These are phyloP conservation scores for Tricholoma bakamatsutake DNA, from an alignment of 768 basidiomycete species.

Conservation along the genomic window DNA sequence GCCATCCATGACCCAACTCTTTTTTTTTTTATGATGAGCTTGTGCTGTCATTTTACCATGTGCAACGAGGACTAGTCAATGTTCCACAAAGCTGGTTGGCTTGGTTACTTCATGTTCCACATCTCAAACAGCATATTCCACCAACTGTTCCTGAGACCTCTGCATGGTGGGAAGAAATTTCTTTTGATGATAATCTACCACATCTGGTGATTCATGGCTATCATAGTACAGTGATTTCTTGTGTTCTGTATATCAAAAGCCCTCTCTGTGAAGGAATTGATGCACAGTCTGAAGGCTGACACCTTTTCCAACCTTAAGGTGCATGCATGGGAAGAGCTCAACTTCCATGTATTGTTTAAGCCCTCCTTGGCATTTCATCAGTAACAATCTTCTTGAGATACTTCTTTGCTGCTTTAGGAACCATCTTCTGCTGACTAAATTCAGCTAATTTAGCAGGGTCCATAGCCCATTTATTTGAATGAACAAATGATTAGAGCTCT, in stretches of 20 bases:
- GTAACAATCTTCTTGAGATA: no score
- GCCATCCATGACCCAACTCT: slow-evolving; percentile 28
- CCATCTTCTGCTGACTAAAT: no score
- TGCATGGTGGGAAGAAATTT: slow-evolving; percentile 24
- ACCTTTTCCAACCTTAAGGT: slow-evolving; percentile 20
- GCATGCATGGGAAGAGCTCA: slow-evolving; percentile 25
- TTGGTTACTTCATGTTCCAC: slow-evolving; percentile 10
- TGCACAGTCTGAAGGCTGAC: slow-evolving; percentile 27
- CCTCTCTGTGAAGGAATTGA: slow-evolving; percentile 22
- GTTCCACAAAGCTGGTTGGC: slow-evolving; percentile 14
- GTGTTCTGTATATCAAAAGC: slow-evolving; percentile 18
- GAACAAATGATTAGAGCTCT: no score
- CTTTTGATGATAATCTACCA: slow-evolving; percentile 26
- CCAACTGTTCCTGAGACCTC: slow-evolving; percentile 10
- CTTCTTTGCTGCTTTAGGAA: no score
- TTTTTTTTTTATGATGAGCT: slow-evolving; percentile 26
- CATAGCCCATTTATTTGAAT: no score
- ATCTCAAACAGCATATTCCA: slow-evolving; percentile 15
- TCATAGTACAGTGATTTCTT: slow-evolving; percentile 32
- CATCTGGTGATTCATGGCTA: slow-evolving; percentile 30
- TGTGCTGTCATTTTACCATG: slow-evolving; percentile 38
- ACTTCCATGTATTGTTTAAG: slow-evolving; percentile 27
- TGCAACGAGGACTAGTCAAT: slow-evolving; percentile 19
- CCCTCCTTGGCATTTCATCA: slow-evolving; percentile 32
- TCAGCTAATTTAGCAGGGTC: no score